Percentiles rank a stretch among this genome's conserved stretches.
phyloP scores from a whole-genome alignment of 139 green algal species.

The Chlamydomonas incerta region DNA sequence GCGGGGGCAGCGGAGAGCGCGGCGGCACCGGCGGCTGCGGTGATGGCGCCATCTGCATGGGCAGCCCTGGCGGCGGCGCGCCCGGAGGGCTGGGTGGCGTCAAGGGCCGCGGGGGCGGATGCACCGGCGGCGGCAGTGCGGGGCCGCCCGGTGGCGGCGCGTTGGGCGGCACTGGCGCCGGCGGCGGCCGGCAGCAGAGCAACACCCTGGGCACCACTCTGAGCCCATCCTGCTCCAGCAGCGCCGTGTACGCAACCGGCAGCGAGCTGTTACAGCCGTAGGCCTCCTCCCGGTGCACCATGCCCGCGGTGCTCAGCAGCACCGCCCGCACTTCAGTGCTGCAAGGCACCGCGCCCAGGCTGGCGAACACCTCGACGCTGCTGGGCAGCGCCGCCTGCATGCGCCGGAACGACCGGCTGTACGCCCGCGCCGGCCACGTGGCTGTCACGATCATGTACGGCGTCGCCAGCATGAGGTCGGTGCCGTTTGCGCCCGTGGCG shows the following conservation, averaged over 20 bases:
- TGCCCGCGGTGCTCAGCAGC: background rate
- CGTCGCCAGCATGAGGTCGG: background rate
- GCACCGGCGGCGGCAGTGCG: background rate
- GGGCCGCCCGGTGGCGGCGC: background rate
- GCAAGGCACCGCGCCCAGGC: constrained; percentile 17
- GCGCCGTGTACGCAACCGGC: background rate
- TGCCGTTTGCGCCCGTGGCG: background rate
- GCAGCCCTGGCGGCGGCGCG: background rate
- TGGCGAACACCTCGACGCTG: constrained; percentile 24
- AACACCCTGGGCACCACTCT: background rate
- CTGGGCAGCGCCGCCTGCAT: background rate
- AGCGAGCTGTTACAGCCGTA: constrained; percentile 11
- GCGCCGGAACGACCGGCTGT: background rate
- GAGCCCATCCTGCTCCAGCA: background rate
- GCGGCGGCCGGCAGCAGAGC: constrained; percentile 34
- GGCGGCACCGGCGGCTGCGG: background rate
- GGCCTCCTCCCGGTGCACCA: background rate
- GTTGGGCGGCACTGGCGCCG: background rate
- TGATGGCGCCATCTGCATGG: background rate
- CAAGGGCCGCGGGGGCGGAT: background rate
- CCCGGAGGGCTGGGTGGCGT: background rate
- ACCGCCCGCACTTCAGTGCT: constrained; percentile 14
- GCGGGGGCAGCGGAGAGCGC: background rate
- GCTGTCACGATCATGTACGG: constrained; percentile 16
- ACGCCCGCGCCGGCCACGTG: background rate